These are phyloP conservation scores for Rhododendron vialii DNA, from an alignment of 148 eudicot species.

Conservation along the genomic window DNA sequence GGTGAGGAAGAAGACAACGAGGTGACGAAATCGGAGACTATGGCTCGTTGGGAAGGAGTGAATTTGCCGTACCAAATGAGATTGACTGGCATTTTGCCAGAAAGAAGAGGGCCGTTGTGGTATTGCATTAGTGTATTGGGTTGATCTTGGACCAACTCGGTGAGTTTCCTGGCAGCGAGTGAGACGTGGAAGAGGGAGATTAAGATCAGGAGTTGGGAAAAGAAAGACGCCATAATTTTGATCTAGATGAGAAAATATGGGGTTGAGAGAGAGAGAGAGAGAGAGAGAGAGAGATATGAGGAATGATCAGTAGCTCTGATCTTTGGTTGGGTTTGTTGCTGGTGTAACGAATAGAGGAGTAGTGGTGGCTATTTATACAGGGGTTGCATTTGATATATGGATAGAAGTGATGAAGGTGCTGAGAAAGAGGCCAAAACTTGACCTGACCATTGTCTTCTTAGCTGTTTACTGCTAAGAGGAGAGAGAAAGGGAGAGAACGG, in stretches of 20 bases:
- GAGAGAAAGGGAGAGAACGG: not conserved
- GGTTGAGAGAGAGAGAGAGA: not conserved
- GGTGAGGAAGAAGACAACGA: not conserved
- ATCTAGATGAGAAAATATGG: not conserved
- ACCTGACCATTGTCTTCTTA: not conserved
- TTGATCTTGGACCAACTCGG: constrained; percentile 1
- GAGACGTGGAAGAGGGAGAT: constrained; percentile 1
- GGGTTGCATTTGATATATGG: not conserved
- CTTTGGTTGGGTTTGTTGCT: not conserved
- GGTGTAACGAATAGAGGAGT: not conserved
- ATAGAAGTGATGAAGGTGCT: not conserved
- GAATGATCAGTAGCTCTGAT: not conserved
- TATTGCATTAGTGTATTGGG: not conserved
- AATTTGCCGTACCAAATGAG: not conserved
- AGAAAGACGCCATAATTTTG: not conserved
- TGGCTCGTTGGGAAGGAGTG: not conserved
- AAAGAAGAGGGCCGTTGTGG: constrained; percentile 8
- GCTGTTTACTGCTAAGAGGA: not conserved
- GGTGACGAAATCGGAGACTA: not conserved
- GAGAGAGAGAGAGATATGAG: not conserved
- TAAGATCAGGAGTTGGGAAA: not conserved
- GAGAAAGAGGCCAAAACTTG: not conserved
- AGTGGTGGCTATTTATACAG: not conserved
- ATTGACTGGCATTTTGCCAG: not conserved
- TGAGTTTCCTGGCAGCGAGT: constrained; percentile 3